Conservation (phyloP, 495 filamentous ascomycete species). For the Thermochaetoides thermophila region DNA sequence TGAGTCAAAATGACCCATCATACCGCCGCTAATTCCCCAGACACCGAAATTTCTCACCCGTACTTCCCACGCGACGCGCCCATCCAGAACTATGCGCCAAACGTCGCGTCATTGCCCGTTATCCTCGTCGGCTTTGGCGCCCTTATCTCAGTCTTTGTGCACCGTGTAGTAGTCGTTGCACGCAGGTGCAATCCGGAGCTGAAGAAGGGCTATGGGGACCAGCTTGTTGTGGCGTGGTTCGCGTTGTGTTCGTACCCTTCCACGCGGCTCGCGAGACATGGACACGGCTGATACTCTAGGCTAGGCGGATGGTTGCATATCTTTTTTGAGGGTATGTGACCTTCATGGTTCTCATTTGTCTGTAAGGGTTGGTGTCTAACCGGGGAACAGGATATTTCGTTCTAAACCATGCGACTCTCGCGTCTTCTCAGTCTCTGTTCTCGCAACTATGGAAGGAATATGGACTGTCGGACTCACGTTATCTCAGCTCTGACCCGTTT, state of each 20-base stretch:
- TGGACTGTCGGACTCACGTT: slow-evolving; percentile 67
- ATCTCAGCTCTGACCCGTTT: slow-evolving; percentile 63
- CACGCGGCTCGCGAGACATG: not conserved
- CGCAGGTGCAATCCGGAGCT: slow-evolving; percentile 25
- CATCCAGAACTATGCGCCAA: slow-evolving; percentile 43
- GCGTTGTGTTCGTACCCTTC: slow-evolving; percentile 19
- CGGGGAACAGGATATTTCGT: slow-evolving; percentile 69
- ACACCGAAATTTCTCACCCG: too few species aligned
- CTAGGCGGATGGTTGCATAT: slow-evolving; percentile 49
- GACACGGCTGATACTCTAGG: not conserved
- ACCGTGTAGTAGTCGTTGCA: slow-evolving; percentile 26
- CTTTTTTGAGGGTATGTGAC: slow-evolving; percentile 54
- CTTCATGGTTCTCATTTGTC: not conserved
- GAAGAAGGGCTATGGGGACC: slow-evolving; percentile 20
- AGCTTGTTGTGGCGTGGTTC: slow-evolving; percentile 44
- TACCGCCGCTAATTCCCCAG: too few species aligned
- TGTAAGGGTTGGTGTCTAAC: too few species aligned
- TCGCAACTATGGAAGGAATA: slow-evolving; percentile 87
- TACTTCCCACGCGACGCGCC: slow-evolving; percentile 53
- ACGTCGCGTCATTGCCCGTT: slow-evolving; percentile 32
- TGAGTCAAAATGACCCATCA: too few species aligned
- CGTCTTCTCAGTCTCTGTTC: slow-evolving; percentile 35
- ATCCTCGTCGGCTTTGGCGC: slow-evolving; percentile 34
- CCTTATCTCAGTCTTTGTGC: slow-evolving; percentile 30
- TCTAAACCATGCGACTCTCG: slow-evolving; percentile 39